Evolutionary conservation across 2,329 filamentous ascomycete species (phyloP).

Genomic region (Volutella citrinella): DNA sequence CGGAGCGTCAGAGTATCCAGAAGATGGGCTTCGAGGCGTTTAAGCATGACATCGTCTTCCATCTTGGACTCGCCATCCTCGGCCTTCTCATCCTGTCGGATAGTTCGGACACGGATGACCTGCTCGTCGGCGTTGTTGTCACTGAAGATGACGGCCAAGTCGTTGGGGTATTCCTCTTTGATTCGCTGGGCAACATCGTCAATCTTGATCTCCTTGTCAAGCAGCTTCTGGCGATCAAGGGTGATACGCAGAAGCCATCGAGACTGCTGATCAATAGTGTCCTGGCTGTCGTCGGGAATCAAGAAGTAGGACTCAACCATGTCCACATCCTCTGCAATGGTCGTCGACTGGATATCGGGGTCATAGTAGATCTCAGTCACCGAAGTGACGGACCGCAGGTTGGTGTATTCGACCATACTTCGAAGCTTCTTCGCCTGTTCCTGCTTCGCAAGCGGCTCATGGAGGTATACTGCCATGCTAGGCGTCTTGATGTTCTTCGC

Average conservation of each 20-base stretch:
- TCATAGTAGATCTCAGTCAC: conserved; percentile 98
- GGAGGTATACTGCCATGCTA: conserved; percentile 89
- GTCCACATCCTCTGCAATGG: conserved; percentile 82
- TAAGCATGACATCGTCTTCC: conserved; percentile 89
- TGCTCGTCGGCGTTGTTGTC: conserved; percentile 97
- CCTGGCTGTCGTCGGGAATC: conserved; percentile 73
- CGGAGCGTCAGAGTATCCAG: conserved; percentile 88
- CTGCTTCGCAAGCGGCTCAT: conserved; percentile 62
- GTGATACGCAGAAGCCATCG: conserved; percentile 94
- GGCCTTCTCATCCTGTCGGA: conserved; percentile 64
- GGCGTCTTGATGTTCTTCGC: conserved; percentile 98
- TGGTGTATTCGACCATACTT: conserved; percentile 91
- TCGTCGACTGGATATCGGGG: conserved; percentile 80
- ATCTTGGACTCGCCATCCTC: conserved; percentile 61
- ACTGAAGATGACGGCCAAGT: conserved; percentile 91
- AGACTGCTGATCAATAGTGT: conserved; percentile 70
- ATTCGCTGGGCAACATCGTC: conserved; percentile 88
- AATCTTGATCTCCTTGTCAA: conserved; percentile 90
- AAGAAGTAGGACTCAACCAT: conserved; percentile 98
- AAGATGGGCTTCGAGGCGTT: conserved; percentile 86
- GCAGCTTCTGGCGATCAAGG: conserved; percentile 87
- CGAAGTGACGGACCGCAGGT: conserved; percentile 84
- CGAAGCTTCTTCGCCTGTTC: conserved; percentile 82
- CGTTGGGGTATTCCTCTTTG: conserved; percentile 80
- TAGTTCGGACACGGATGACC: conserved; percentile 86